Evolutionary conservation across 371 early-diverging fungal genomes (phyloP).

Genomic region (Mucor mucedo): DNA sequence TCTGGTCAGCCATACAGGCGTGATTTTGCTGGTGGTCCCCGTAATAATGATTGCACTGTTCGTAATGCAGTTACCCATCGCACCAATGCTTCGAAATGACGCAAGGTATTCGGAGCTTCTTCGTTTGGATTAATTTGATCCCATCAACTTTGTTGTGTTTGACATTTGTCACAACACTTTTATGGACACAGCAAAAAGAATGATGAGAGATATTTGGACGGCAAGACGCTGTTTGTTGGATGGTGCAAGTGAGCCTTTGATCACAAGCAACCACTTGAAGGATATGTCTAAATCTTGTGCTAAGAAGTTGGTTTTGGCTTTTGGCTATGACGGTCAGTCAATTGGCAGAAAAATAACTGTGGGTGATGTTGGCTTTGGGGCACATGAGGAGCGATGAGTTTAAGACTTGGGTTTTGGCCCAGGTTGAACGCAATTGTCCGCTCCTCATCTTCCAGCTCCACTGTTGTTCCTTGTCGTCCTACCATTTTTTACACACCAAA

Average conservation of each 20-base stretch:
- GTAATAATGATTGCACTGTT: not conserved
- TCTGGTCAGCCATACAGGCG: not conserved
- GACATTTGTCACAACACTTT: slow-evolving; percentile 24
- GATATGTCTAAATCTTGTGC: not conserved
- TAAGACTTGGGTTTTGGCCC: not conserved
- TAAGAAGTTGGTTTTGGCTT: not conserved
- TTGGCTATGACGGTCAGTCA: not conserved
- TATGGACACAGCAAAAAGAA: slow-evolving; percentile 10
- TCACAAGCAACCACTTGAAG: not conserved
- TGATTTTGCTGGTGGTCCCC: not conserved
- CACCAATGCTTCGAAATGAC: not conserved
- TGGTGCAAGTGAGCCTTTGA: not conserved
- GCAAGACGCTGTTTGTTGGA: no score
- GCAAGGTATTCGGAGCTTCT: slow-evolving; percentile 16
- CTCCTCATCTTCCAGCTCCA: no score
- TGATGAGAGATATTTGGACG: not conserved
- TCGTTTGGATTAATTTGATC: slow-evolving; percentile 22
- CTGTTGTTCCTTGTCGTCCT: no score
- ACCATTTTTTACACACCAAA: no score
- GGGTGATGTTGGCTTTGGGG: not conserved
- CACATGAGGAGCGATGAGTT: not conserved
- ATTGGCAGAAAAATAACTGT: not conserved
- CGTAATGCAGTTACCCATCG: not conserved
- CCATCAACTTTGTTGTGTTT: slow-evolving; percentile 8
- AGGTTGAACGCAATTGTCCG: no score